Percentiles rank a stretch among this genome's conserved stretches.
phyloP scores from a whole-genome alignment of 202 grass and related monocot genomes.

The Hordeum pubiflorum region DNA sequence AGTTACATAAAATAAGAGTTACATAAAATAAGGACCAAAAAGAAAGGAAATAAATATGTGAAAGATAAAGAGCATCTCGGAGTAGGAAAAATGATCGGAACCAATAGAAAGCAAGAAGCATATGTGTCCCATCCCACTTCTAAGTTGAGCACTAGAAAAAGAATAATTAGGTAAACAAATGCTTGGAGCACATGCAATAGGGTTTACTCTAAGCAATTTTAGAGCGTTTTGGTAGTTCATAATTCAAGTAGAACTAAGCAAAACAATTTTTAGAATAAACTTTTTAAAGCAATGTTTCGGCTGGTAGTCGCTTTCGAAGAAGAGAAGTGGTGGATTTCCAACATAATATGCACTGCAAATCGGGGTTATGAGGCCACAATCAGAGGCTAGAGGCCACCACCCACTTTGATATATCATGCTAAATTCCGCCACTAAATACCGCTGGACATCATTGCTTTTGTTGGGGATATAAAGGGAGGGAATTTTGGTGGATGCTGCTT shows the following conservation, averaged over 20 bases:
- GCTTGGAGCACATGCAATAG: too few relatives aligned
- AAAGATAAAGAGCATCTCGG: too few relatives aligned
- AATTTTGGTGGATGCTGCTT: slow-evolving; percentile 23
- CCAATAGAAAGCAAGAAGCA: too few relatives aligned
- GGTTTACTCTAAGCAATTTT: not conserved
- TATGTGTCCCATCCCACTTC: too few relatives aligned
- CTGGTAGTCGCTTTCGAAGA: not conserved
- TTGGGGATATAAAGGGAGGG: not conserved
- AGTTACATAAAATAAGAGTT: too few relatives aligned
- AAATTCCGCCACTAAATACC: not conserved
- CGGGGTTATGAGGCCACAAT: not conserved
- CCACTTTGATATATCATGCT: not conserved
- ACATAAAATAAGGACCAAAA: too few relatives aligned
- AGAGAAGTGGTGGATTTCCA: not conserved
- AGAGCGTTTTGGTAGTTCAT: not conserved
- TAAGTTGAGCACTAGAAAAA: too few relatives aligned
- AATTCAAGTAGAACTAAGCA: not conserved
- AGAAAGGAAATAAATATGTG: too few relatives aligned
- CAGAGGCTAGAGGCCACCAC: not conserved
- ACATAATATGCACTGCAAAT: not conserved
- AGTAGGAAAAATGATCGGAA: too few relatives aligned
- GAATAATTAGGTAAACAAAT: too few relatives aligned
- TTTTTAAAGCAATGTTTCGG: too few relatives aligned
- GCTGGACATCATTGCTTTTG: not conserved
- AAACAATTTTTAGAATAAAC: too few relatives aligned